Evolutionary conservation across 768 basidiomycete species (phyloP).

Genomic region (Collybiopsis confluens): DNA sequence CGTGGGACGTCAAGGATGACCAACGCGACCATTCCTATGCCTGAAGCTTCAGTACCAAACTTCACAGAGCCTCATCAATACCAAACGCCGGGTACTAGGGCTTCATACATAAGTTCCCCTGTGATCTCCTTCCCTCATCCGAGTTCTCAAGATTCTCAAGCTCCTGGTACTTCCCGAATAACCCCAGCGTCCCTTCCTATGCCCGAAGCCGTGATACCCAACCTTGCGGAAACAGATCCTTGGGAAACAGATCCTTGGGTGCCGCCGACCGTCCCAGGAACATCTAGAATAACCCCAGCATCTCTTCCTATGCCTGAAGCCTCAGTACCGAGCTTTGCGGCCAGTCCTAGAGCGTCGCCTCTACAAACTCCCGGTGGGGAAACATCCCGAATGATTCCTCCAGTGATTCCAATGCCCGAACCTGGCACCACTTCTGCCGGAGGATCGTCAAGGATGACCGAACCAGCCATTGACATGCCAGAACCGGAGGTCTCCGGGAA

Average conservation of each 20-base stretch:
- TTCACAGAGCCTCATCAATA: neutral
- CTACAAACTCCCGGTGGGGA: neutral
- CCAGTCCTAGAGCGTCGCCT: neutral
- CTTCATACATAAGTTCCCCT: neutral
- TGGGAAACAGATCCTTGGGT: neutral
- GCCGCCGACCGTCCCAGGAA: neutral
- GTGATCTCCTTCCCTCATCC: too few species aligned
- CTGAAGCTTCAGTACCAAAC: neutral
- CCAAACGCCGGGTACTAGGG: neutral
- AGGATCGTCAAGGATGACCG: neutral
- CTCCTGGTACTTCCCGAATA: neutral
- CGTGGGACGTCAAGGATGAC: too few species aligned
- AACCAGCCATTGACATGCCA: neutral
- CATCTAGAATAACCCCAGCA: neutral
- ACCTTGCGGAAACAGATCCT: neutral
- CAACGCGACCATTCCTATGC: neutral
- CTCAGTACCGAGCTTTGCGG: neutral
- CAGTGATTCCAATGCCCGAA: conserved; percentile 3
- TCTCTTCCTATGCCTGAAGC: neutral
- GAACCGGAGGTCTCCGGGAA: too few species aligned
- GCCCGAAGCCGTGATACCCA: neutral
- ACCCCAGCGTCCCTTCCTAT: neutral
- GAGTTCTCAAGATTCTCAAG: too few species aligned
- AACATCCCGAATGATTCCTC: conserved; percentile 1
- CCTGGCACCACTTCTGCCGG: neutral